Conservation (phyloP, 1,284 basidiomycete species). For the Exobasidium cylindrosporum region DNA sequence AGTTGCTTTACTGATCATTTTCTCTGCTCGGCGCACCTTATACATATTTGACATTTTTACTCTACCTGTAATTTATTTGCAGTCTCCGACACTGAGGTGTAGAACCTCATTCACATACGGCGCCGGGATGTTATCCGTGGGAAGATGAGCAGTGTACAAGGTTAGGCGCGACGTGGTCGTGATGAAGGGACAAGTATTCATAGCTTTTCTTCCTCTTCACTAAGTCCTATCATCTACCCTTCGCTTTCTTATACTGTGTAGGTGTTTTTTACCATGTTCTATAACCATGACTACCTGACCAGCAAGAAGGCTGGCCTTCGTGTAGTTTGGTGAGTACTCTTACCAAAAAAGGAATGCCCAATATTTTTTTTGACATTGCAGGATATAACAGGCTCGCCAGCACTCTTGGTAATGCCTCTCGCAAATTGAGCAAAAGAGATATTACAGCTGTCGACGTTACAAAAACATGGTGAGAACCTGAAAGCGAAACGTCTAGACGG, state of each 20-base stretch:
- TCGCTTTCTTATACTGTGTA: neutral
- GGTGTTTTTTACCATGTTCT: conserved; percentile 32
- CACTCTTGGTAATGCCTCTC: conserved; percentile 31
- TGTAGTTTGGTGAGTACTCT: conserved; percentile 36
- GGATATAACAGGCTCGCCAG: conserved; percentile 32
- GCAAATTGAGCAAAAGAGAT: conserved; percentile 30
- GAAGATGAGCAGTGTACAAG: no score
- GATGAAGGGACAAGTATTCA: no score
- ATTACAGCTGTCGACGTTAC: conserved; percentile 27
- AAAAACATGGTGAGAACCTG: conserved; percentile 29
- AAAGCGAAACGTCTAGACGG: neutral
- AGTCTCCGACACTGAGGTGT: no score
- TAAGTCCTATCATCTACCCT: neutral
- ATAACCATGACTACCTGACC: conserved; percentile 36
- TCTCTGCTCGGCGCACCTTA: no score
- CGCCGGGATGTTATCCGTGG: no score
- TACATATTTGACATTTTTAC: no score
- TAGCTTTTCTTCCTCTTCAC: no score
- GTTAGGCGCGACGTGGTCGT: no score
- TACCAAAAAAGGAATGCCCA: neutral
- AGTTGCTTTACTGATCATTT: no score
- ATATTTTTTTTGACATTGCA: neutral
- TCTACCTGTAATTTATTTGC: no score
- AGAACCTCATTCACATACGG: no score
- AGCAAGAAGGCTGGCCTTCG: conserved; percentile 32